phyloP scores from a whole-genome alignment of 2,329 filamentous ascomycete genomes.

The Podosphaera aphanis region DNA sequence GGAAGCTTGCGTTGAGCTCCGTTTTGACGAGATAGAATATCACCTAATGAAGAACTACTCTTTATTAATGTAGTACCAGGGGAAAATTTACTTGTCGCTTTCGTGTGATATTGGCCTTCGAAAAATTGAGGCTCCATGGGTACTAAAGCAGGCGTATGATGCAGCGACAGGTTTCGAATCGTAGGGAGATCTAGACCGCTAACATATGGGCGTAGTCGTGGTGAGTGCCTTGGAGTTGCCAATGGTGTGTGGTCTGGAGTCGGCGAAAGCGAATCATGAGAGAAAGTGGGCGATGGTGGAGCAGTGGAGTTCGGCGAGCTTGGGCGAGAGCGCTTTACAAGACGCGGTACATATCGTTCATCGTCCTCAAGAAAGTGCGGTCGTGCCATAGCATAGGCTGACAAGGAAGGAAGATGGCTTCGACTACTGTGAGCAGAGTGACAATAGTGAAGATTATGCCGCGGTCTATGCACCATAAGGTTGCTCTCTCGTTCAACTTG shows the following conservation, averaged over 20 bases:
- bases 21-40: slow-evolving; percentile 79
- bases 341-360: slow-evolving; percentile 49
- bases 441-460: slow-evolving; percentile 28
- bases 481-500: slow-evolving; percentile 36
- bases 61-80: slow-evolving; percentile 16
- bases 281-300: slow-evolving; percentile 87
- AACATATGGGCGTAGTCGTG: slow-evolving; percentile 53
- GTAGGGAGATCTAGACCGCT: slow-evolving; percentile 65
- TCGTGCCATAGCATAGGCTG: slow-evolving; percentile 83
- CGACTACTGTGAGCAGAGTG: slow-evolving; percentile 22
- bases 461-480: slow-evolving; percentile 10
- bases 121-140: slow-evolving; percentile 34
- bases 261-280: slow-evolving; percentile 81
- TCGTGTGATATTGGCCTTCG: slow-evolving; percentile 19
- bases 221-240: slow-evolving; percentile 84
- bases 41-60: slow-evolving; percentile 58
- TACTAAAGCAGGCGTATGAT: slow-evolving; percentile 40
- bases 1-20: slow-evolving; percentile 77
- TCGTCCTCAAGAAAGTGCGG: slow-evolving; percentile 66
- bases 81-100: slow-evolving; percentile 5
- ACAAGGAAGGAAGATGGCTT: slow-evolving; percentile 27
- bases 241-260: slow-evolving; percentile 98
- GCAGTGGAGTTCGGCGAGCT: slow-evolving; percentile 90
- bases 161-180: slow-evolving; percentile 48
- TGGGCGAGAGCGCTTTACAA: slow-evolving; percentile 71